Conservation (phyloP, 371 early-diverging fungal genomes). For the Batrachochytrium dendrobatidis region DNA sequence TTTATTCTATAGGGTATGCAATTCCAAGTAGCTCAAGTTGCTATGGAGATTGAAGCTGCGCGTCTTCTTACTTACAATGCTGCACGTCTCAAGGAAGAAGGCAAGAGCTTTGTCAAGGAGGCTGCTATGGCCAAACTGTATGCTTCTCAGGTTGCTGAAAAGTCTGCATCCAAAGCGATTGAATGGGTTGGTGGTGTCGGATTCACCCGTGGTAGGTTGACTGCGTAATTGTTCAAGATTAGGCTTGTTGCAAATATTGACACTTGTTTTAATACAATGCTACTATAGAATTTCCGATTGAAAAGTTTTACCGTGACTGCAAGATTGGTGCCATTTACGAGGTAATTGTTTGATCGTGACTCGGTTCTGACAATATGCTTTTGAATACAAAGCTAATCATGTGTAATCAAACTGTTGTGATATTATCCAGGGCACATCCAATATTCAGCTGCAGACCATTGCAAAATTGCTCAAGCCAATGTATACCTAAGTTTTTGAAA, state of each 20-base stretch:
- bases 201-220: slow-evolving; percentile 67
- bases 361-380: neutral
- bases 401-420: neutral
- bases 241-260: neutral
- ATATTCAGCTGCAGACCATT: slow-evolving; percentile 95
- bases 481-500: slow-evolving; percentile 7
- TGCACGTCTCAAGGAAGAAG: slow-evolving; percentile 91
- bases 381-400: neutral
- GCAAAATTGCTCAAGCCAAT: slow-evolving; percentile 66
- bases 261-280: neutral
- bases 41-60: slow-evolving; percentile 95
- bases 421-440: slow-evolving; percentile 57
- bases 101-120: slow-evolving; percentile 78
- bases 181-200: slow-evolving; percentile 98
- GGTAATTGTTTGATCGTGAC: slow-evolving; percentile 18
- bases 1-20: slow-evolving; percentile 68
- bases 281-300: slow-evolving; percentile 45
- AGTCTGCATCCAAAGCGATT: slow-evolving; percentile 77
- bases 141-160: slow-evolving; percentile 90
- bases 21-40: slow-evolving; percentile 92
- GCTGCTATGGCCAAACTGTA: slow-evolving; percentile 98
- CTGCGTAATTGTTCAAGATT: neutral
- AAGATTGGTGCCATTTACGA: slow-evolving; percentile 86
- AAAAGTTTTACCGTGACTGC: slow-evolving; percentile 94
- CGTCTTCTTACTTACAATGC: slow-evolving; percentile 95